phyloP scores from a whole-genome alignment of 2,329 filamentous ascomycete species.

The Colletotrichum higginsianum region DNA sequence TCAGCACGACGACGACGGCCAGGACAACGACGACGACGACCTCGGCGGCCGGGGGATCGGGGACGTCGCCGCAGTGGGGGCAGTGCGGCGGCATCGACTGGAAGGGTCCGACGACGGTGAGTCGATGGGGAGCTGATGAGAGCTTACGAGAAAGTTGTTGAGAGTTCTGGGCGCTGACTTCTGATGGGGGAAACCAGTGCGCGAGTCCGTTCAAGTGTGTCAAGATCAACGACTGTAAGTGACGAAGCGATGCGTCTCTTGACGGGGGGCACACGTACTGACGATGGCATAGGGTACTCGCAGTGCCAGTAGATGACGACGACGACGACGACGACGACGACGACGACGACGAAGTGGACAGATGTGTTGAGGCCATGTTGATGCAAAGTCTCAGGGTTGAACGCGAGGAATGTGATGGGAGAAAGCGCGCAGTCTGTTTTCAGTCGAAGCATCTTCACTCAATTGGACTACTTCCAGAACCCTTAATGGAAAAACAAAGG shows the following conservation, averaged over 20 bases:
- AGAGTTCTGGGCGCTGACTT: constrained; percentile 11
- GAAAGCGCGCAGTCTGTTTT: constrained; percentile 8
- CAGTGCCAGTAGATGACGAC: constrained; percentile 24
- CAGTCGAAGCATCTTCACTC: neutral
- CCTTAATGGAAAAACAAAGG: neutral
- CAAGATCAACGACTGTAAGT: constrained; percentile 37
- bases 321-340: neutral
- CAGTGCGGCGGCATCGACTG: constrained; percentile 39
- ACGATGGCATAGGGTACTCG: constrained; percentile 30
- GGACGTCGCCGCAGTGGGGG: constrained; percentile 34
- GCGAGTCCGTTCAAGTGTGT: constrained; percentile 27
- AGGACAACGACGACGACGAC: constrained; percentile 7
- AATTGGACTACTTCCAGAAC: neutral
- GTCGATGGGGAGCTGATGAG: neutral
- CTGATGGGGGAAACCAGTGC: constrained; percentile 5
- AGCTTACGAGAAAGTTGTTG: neutral
- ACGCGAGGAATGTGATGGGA: neutral
- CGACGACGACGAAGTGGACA: neutral
- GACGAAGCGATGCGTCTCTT: neutral
- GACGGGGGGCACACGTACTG: neutral
- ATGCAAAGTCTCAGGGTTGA: neutral
- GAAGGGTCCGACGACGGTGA: constrained; percentile 25
- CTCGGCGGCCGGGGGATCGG: constrained; percentile 27
- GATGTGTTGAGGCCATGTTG: neutral
- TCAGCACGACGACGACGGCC: neutral